These are phyloP conservation scores for Pythium brachiatum DNA, from an alignment of 352 stramenopile genomes.

Conservation along the genomic window DNA sequence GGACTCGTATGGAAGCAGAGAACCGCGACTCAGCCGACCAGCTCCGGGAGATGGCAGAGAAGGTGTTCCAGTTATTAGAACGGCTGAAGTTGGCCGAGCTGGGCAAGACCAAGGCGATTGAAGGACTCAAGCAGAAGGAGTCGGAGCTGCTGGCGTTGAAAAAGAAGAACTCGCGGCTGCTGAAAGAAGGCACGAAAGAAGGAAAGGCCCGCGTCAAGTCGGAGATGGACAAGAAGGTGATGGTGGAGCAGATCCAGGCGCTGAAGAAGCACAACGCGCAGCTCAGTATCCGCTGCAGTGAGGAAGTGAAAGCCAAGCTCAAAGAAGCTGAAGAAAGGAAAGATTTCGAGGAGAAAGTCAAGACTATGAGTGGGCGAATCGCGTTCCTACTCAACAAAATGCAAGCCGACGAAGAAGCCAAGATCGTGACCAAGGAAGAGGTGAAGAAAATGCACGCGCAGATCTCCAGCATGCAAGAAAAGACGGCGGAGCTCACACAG, in stretches of 20 bases:
- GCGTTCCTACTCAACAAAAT: slow-evolving; percentile 97
- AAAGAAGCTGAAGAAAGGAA: slow-evolving; percentile 90
- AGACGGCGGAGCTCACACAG: slow-evolving; percentile 83
- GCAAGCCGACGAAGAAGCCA: slow-evolving; percentile 94
- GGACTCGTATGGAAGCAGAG: slow-evolving; percentile 94
- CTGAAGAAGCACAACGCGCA: slow-evolving; percentile 96
- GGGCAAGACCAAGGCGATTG: slow-evolving; percentile 95
- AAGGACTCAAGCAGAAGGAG: slow-evolving; percentile 93
- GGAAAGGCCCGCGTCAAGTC: slow-evolving; percentile 92
- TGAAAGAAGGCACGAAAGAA: slow-evolving; percentile 94
- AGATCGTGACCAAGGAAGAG: slow-evolving; percentile 91
- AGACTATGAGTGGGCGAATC: slow-evolving; percentile 90
- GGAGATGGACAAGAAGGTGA: slow-evolving; percentile 92
- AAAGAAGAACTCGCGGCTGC: slow-evolving; percentile 92
- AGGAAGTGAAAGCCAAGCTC: slow-evolving; percentile 93
- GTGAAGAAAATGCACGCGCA: slow-evolving; percentile 94
- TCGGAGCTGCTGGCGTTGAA: slow-evolving; percentile 92
- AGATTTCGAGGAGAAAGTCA: slow-evolving; percentile 92
- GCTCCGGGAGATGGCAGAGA: slow-evolving; percentile 96
- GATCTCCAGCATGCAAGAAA: slow-evolving; percentile 85
- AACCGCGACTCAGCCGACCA: slow-evolving; percentile 94
- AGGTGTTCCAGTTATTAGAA: slow-evolving; percentile 95
- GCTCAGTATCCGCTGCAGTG: slow-evolving; percentile 88
- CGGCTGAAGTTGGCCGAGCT: slow-evolving; percentile 94
- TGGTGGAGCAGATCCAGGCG: slow-evolving; percentile 92